phyloP scores from a whole-genome alignment of 2,329 filamentous ascomycete species.

The Talaromyces atroroseus region DNA sequence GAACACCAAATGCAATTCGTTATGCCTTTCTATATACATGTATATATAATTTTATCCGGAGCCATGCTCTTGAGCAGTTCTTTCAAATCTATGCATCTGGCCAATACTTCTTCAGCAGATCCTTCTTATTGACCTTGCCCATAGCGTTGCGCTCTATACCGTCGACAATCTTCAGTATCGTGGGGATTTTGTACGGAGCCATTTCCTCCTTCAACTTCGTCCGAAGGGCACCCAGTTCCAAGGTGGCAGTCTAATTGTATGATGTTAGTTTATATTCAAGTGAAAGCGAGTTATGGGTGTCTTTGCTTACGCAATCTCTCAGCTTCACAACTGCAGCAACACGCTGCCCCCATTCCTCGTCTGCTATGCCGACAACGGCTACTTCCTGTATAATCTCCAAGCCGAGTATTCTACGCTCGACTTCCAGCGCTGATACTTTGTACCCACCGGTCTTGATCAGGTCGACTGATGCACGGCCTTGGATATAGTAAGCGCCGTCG shows the following conservation, averaged over 20 bases:
- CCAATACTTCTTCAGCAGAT: conserved; percentile 35
- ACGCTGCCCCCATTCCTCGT: conserved; percentile 51
- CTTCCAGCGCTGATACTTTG: conserved; percentile 51
- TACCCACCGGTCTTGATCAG: conserved; percentile 54
- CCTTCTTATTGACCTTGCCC: conserved; percentile 64
- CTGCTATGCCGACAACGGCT: conserved; percentile 49
- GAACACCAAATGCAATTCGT: neutral
- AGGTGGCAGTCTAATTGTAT: conserved; percentile 14
- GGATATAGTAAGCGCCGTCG: conserved; percentile 46
- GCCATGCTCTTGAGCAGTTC: no score
- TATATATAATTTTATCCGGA: neutral
- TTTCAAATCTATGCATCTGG: conserved; percentile 13
- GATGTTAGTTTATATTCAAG: neutral
- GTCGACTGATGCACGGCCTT: conserved; percentile 49
- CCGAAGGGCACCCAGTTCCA: conserved; percentile 28
- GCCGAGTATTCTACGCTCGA: conserved; percentile 49
- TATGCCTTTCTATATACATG: neutral
- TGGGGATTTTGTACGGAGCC: conserved; percentile 88
- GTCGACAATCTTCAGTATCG: conserved; percentile 75
- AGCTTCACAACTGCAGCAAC: conserved; percentile 50
- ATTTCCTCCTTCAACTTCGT: conserved; percentile 59
- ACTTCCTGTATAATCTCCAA: conserved; percentile 47
- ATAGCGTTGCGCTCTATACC: conserved; percentile 84
- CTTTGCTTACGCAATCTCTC: conserved; percentile 30
- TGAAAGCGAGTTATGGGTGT: neutral